Evolutionary conservation across 176 grass and related monocot species (phyloP).

Genomic region (Carex cristatella): DNA sequence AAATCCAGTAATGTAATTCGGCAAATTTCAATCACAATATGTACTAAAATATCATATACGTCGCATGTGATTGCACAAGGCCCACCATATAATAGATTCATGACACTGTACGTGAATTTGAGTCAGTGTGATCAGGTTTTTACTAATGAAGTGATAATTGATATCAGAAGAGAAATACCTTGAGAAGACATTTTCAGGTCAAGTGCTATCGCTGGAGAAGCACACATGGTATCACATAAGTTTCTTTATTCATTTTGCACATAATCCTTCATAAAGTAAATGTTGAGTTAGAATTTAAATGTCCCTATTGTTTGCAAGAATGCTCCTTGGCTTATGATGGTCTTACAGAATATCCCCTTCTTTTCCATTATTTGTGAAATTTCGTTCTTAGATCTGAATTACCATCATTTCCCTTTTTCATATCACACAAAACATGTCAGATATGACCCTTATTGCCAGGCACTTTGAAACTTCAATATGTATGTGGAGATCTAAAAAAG

Average conservation of each 20-base stretch:
- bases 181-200: conserved; percentile 53
- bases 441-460: neutral
- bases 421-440: neutral
- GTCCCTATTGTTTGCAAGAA: too few relatives aligned
- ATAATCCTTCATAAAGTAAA: too few relatives aligned
- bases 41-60: neutral
- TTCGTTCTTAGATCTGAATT: neutral
- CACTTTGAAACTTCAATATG: neutral
- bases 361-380: neutral
- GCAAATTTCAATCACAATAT: neutral
- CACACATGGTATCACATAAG: conserved; percentile 79
- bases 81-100: neutral
- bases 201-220: conserved; percentile 68
- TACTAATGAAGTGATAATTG: neutral
- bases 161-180: conserved; percentile 34
- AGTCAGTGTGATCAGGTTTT: neutral
- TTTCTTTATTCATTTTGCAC: conserved; percentile 26
- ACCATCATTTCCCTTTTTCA: conserved; percentile 33
- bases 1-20: neutral
- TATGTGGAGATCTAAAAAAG: neutral
- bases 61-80: neutral
- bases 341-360: neutral
- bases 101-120: neutral
- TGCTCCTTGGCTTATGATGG: too few relatives aligned
- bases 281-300: too few relatives aligned